Base-by-base conservation (phyloP, 495 filamentous ascomycete genomes). In the Geopyxis carbonaria region DNA sequence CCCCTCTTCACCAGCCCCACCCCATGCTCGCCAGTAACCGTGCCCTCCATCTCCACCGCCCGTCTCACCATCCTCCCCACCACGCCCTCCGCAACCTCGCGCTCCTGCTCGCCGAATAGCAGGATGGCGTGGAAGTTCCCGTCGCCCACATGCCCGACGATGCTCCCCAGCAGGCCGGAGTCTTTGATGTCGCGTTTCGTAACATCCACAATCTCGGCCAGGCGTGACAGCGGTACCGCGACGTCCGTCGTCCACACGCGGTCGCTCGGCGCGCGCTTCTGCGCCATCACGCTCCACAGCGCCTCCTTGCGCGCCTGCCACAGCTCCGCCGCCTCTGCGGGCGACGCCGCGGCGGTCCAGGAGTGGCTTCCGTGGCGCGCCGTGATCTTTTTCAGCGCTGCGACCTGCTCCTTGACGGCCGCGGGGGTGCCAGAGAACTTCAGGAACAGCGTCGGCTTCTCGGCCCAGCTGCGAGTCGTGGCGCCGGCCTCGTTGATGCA, bases 241-340 rank as follows among this genome's bases (percentile, higher is more conserved):
- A 87, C 80, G 43, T 87, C 80, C 3, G 78, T 81, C 2, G 80
- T 85, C 80, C 81, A 87, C 6, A 86, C 73, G 42, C 68, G 73
- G 47, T 81, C 73, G 14, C 60, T 66, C 9, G 71, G 65, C 45
- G 64, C 59, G 27, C 64, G 56, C 16, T 64, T 58, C 57, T 69
- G 50, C 8, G 73, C 66, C 67, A 80, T 73, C 29, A 75, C 68
- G 34, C 60, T 65, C 83, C 83, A 93, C 9, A 93, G 59, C 0
- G 80, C 76, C 59, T 89, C 78, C 51, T 93, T 94, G 15, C 86
- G 63, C 22, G 86, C 86, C 31, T 69, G 76, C 86, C 86, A 94
- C 30, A 94, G 63, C 46, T 85, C 80, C 14, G 68, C 62, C 45
- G 72, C 71, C 61, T 94, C 83, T 16, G 63, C 54, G 20, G 71